A percentile compares a stretch with the other conserved stretches of the same genome.
Conservation (phyloP, 805 yeast species). For the Ogataea corticis region DNA sequence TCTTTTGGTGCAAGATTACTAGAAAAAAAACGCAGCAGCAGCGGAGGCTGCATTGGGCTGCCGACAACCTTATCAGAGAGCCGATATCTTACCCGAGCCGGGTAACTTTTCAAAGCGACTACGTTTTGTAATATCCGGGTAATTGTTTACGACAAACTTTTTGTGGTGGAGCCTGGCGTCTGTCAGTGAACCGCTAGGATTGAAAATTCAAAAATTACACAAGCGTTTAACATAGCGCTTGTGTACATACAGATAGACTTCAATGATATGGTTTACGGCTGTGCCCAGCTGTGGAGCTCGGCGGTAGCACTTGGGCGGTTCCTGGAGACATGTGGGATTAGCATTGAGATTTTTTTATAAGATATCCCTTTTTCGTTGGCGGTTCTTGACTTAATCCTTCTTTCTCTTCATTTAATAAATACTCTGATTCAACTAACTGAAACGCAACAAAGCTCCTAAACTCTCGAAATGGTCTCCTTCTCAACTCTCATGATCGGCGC, state of each 20-base stretch:
- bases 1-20: not conserved
- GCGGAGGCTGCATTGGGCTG: not conserved
- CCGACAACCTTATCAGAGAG: not conserved
- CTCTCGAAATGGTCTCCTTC: constrained; percentile 21
- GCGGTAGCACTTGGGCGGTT: too few relatives aligned
- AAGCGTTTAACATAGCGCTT: constrained; percentile 1
- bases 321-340: too few relatives aligned
- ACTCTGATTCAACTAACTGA: not conserved
- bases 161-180: constrained; percentile 1
- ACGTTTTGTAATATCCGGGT: not conserved
- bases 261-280: not conserved
- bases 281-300: not conserved
- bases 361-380: not conserved
- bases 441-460: not conserved
- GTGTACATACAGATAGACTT: too few relatives aligned
- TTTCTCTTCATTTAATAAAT: constrained; percentile 1
- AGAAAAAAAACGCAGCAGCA: constrained; percentile 4
- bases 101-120: constrained; percentile 1
- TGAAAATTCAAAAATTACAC: not conserved
- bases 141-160: not conserved
- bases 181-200: not conserved
- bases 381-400: constrained; percentile 1
- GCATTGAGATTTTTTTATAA: not conserved
- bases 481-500: constrained; percentile 16
- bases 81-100: not conserved